Evolutionary conservation across 2,329 filamentous ascomycete species (phyloP).

Genomic region (Colletotrichum agaves): DNA sequence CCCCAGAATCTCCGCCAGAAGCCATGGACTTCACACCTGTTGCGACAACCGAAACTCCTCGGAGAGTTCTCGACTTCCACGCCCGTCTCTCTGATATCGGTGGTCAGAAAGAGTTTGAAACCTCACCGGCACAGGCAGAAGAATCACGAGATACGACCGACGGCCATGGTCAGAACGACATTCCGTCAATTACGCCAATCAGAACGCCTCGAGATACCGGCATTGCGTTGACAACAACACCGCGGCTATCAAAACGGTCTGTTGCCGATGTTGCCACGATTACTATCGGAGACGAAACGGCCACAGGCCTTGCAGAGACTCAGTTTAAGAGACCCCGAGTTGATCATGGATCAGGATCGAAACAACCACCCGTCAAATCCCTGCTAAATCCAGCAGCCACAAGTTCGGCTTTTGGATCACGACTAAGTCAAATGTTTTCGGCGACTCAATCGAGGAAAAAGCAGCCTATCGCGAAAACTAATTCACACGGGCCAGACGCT

Average conservation of each 20-base stretch:
- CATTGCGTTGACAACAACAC: not conserved
- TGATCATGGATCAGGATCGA: not conserved
- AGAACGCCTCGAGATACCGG: constrained; percentile 4
- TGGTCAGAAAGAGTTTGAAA: constrained; percentile 39
- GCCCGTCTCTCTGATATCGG: constrained; percentile 47
- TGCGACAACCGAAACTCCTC: constrained; percentile 23
- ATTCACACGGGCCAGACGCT: not conserved
- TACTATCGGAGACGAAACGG: constrained; percentile 76
- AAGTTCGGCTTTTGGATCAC: constrained; percentile 55
- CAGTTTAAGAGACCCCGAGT: constrained; percentile 52
- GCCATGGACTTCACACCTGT: not conserved
- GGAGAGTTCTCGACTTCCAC: constrained; percentile 49
- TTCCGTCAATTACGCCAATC: constrained; percentile 35
- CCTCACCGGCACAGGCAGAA: not conserved
- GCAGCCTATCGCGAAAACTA: not conserved
- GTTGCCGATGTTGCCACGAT: constrained; percentile 75
- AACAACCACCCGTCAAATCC: not conserved
- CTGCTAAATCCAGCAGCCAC: not conserved
- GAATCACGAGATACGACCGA: not conserved
- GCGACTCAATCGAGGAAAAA: constrained; percentile 40
- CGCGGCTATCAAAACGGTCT: constrained; percentile 61
- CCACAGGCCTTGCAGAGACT: constrained; percentile 72
- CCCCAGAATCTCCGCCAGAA: not conserved
- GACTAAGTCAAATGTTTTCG: constrained; percentile 57
- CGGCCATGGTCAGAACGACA: constrained; percentile 35